Base-by-base conservation (phyloP, 2,329 filamentous ascomycete species). In the Fusarium musae region DNA sequence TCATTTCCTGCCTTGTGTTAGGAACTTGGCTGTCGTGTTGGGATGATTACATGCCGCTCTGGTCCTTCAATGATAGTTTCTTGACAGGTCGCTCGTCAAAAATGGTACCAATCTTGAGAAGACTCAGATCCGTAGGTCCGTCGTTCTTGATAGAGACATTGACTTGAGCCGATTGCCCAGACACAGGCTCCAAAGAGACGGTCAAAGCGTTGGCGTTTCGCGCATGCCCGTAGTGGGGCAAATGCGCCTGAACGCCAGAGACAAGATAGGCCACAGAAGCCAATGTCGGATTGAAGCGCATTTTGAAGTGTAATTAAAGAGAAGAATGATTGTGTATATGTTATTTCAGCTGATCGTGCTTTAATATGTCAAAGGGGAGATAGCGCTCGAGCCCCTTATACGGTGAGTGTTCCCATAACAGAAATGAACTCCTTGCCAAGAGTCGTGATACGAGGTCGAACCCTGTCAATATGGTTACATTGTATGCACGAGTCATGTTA, bases 51-150 rank as follows among this genome's bases (percentile, higher is more conserved):
- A 7, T 32, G 46, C 73, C 72, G 6, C 32, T 49, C 15, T 59
- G 28, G 8, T 69, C 47, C 26, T 53, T 36, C 3, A 75, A 17
- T 0, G 50, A 69, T 26, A 75, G 11, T 17, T 75, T 75, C 17
- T 63, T 62, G 2, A 75, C 73, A 0, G 73, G 73, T 9, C 57
- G 53, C 6, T 65, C 52, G 16, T 75, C 73, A 3, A 75, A 56
- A 13, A 75, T 47, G 2, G 73, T 75, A 3, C 71, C 70, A 8
- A 74, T 21, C 13, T 56, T 72, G 16, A 74, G 58, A 0, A 72
- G 28, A 21, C 42, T 63, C 50, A 74, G 28, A n/a, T 61, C 63
- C 2, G 17, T 15, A 12, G 28, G 28, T 0, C 70, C 70, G 12
- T 34, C 46, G 9, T 74, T 74, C 7, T 42, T 71, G 2, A 74